Evolutionary conservation across 31 red algal species (phyloP).

Genomic region (Odonthalia washingtoniensis): DNA sequence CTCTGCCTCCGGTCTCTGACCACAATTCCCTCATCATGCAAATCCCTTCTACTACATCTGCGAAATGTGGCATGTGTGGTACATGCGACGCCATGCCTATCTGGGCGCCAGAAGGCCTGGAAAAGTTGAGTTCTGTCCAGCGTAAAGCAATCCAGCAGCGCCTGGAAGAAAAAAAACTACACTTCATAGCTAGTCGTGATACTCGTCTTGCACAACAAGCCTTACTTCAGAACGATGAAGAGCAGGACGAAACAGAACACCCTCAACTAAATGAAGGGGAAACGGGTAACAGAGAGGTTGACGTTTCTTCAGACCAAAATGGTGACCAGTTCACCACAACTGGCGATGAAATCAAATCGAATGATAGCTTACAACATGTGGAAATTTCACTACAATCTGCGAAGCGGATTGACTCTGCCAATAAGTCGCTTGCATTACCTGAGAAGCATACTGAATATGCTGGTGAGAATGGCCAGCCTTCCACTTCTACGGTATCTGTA

Average conservation of each 20-base stretch:
- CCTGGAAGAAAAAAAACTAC: slow-evolving; percentile 31
- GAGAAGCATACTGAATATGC: too few species aligned
- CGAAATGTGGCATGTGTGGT: slow-evolving; percentile 68
- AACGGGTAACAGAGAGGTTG: neutral
- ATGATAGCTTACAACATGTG: too few species aligned
- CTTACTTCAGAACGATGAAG: neutral
- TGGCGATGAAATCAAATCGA: too few species aligned
- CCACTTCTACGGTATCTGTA: neutral
- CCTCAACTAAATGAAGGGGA: neutral
- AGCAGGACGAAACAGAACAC: neutral
- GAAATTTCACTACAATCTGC: too few species aligned
- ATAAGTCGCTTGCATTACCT: too few species aligned
- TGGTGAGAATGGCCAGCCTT: too few species aligned
- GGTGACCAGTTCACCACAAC: neutral
- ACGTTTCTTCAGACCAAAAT: too few species aligned
- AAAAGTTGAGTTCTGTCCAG: neutral
- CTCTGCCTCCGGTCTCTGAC: too few species aligned
- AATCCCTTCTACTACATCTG: too few species aligned
- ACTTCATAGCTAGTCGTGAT: slow-evolving; percentile 41
- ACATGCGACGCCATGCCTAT: slow-evolving; percentile 54
- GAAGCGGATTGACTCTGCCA: too few species aligned
- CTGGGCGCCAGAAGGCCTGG: slow-evolving; percentile 58
- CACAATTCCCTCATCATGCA: too few species aligned
- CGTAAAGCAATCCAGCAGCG: slow-evolving; percentile 32
- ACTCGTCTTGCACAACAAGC: neutral